Evolutionary conservation across 2,329 filamentous ascomycete genomes (phyloP).

Genomic region (Colletotrichum noveboracense): DNA sequence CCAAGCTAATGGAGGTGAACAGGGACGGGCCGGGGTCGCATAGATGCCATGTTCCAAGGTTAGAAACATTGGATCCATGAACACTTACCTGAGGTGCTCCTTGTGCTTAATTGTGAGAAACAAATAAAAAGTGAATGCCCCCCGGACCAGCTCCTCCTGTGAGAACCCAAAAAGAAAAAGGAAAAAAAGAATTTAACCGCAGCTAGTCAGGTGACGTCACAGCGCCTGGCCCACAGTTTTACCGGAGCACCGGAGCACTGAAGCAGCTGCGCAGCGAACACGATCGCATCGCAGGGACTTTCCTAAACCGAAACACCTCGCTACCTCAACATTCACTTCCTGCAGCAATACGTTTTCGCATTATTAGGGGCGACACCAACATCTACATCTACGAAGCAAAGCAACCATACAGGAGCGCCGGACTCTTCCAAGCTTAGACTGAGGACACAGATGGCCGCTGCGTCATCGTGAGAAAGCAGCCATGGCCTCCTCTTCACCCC

Average conservation of each 20-base stretch:
- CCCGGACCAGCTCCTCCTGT: not conserved
- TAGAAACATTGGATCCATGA: not conserved
- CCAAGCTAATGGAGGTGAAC: not conserved
- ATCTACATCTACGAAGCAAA: not conserved
- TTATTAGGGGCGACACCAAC: not conserved
- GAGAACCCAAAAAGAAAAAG: not conserved
- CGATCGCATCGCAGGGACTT: not conserved
- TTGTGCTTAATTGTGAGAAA: not conserved
- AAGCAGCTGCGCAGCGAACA: not conserved
- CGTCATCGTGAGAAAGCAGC: not conserved
- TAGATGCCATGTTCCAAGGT: not conserved
- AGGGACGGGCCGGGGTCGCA: not conserved
- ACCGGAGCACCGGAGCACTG: not conserved
- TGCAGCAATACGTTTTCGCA: not conserved
- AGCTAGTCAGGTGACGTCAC: not conserved
- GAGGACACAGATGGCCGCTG: not conserved
- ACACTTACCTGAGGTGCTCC: not conserved
- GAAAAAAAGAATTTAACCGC: not conserved
- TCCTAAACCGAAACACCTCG: not conserved
- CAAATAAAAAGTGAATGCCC: not conserved
- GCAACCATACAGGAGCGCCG: not conserved
- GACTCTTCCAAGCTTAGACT: not conserved
- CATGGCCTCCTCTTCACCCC: constrained; percentile 12
- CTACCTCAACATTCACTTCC: not conserved
- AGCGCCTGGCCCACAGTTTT: not conserved